These are phyloP conservation scores for Singerocomus rubriflavus DNA, from an alignment of 1,284 basidiomycete genomes.

Conservation along the genomic window DNA sequence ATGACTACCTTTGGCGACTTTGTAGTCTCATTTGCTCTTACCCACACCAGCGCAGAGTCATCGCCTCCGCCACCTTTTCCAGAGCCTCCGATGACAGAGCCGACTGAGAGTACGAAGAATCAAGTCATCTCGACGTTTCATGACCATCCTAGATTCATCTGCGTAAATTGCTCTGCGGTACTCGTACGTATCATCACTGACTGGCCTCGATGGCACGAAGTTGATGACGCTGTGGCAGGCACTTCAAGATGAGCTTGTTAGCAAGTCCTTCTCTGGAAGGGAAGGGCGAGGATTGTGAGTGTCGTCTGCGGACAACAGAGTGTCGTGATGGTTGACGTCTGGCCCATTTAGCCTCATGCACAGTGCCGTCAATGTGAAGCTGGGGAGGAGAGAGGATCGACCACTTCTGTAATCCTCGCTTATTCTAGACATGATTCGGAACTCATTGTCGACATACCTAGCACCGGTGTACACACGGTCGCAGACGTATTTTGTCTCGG, in stretches of 20 bases:
- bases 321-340: not conserved
- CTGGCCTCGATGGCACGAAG: not conserved
- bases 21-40: conserved; percentile 16
- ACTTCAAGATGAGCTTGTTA: conserved; percentile 84
- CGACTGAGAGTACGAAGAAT: conserved; percentile 42
- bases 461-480: conserved; percentile 81
- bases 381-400: conserved; percentile 75
- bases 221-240: conserved; percentile 40
- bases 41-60: not conserved
- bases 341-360: conserved; percentile 60
- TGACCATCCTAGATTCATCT: conserved; percentile 59
- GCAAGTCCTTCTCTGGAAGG: conserved; percentile 81
- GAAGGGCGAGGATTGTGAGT: conserved; percentile 76
- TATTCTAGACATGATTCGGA: not conserved
- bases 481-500: conserved; percentile 77
- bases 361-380: conserved; percentile 70
- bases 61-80: not conserved
- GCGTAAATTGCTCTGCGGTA: conserved; percentile 61
- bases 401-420: conserved; percentile 56
- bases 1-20: conserved; percentile 27
- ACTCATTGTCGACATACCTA: conserved; percentile 28
- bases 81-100: conserved; percentile 17
- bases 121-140: conserved; percentile 56
- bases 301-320: conserved; percentile 29
- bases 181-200: conserved; percentile 45